Evolutionary conservation across 2,329 filamentous ascomycete species (phyloP).

Genomic region (Teratosphaeriaceae sp.): DNA sequence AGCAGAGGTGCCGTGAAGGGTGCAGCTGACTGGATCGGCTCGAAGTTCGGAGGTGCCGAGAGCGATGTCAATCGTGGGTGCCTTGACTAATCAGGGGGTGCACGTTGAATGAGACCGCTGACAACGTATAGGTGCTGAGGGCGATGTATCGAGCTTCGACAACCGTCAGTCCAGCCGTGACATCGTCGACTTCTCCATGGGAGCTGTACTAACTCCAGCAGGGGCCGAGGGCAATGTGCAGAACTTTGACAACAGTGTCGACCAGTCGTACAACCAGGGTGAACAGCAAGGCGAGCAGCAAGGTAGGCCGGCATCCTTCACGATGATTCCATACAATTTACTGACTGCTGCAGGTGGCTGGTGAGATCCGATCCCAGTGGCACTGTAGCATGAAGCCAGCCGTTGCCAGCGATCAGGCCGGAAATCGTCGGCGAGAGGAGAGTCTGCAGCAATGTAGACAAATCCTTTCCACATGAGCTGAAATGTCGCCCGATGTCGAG

Average conservation of each 20-base stretch:
- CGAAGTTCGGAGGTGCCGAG: slow-evolving; percentile 5
- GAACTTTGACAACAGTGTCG: slow-evolving; percentile 2
- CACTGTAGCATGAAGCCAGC: not conserved
- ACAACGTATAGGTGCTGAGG: not conserved
- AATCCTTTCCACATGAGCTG: no score
- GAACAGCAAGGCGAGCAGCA: slow-evolving; percentile 4
- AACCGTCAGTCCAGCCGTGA: no score
- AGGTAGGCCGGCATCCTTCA: no score
- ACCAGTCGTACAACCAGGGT: slow-evolving; percentile 7
- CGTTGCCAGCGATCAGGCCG: not conserved
- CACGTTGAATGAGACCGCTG: not conserved
- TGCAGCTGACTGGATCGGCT: slow-evolving; percentile 9
- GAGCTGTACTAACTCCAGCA: not conserved
- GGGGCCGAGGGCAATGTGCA: slow-evolving; percentile 4
- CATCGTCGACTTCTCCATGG: no score
- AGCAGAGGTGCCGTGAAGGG: slow-evolving; percentile 4
- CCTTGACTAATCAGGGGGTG: no score
- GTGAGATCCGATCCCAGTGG: not conserved
- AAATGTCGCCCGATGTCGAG: no score
- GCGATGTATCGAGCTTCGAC: slow-evolving; percentile 3
- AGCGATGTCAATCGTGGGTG: slow-evolving; percentile 1
- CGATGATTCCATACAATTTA: no score
- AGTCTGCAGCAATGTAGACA: no score
- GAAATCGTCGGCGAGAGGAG: no score
- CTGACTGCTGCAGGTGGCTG: no score